These are phyloP conservation scores for Speleostelium caveatum DNA, from an alignment of 78 protist species.

Conservation along the genomic window DNA sequence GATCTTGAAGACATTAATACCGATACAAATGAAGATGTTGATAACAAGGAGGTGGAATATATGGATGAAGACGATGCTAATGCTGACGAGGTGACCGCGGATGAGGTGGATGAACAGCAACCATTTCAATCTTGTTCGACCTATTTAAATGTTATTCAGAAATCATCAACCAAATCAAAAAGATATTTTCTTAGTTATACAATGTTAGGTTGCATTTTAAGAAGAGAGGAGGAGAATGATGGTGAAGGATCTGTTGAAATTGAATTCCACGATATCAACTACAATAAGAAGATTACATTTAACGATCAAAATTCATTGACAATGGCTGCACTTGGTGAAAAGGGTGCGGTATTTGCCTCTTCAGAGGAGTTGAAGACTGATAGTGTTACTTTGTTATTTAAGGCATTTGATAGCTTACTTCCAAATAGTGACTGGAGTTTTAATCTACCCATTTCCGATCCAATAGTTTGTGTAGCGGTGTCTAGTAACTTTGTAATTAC, in stretches of 20 bases:
- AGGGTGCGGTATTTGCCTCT: constrained; percentile 47
- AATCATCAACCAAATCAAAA: neutral
- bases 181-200: constrained; percentile 52
- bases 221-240: constrained; percentile 16
- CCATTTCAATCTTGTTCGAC: constrained; percentile 68
- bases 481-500: neutral
- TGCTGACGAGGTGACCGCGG: neutral
- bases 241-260: constrained; percentile 32
- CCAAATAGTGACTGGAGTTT: constrained; percentile 7
- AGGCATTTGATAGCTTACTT: constrained; percentile 26
- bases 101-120: constrained; percentile 9
- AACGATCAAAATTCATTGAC: constrained; percentile 13
- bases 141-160: neutral
- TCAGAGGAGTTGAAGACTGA: neutral
- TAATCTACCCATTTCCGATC: neutral
- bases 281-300: constrained; percentile 34
- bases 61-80: constrained; percentile 13
- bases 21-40: neutral
- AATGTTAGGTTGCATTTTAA: constrained; percentile 55
- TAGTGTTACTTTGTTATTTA: constrained; percentile 3
- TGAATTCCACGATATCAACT: constrained; percentile 19
- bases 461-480: constrained; percentile 6
- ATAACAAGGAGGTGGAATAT: neutral
- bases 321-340: constrained; percentile 20
- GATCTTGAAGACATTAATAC: neutral